Evolutionary conservation across 768 basidiomycete species (phyloP).

Genomic region (Mycena vitilis): DNA sequence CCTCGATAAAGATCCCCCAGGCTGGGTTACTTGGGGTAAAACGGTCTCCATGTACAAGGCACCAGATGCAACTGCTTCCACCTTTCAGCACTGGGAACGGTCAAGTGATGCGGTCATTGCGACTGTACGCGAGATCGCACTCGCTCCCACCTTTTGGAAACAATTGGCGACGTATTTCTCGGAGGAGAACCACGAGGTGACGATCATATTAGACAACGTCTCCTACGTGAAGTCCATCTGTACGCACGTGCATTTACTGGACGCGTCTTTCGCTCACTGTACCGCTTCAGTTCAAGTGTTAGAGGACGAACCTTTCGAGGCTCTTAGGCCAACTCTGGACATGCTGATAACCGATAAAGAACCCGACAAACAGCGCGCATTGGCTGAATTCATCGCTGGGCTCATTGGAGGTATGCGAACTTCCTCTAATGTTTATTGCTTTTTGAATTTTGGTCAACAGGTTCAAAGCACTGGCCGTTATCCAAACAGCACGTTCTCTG

Average conservation of each 20-base stretch:
- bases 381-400: constrained; percentile 86
- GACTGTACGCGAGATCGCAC: constrained; percentile 60
- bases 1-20: constrained; percentile 67
- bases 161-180: constrained; percentile 75
- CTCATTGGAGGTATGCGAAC: constrained; percentile 64
- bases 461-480: constrained; percentile 89
- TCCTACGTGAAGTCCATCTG: constrained; percentile 83
- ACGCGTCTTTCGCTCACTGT: constrained; percentile 10
- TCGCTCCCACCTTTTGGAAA: constrained; percentile 71
- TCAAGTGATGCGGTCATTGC: constrained; percentile 62
- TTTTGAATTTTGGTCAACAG: constrained; percentile 49
- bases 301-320: constrained; percentile 77
- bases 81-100: constrained; percentile 71
- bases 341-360: constrained; percentile 75
- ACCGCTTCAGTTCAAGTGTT: constrained; percentile 74
- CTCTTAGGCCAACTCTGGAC: constrained; percentile 70
- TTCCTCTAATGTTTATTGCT: not conserved
- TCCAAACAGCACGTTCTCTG: constrained; percentile 76
- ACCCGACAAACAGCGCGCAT: constrained; percentile 89
- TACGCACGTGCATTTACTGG: constrained; percentile 46
- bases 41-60: constrained; percentile 57
- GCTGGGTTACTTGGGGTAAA: constrained; percentile 76
- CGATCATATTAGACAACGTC: constrained; percentile 74
- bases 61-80: constrained; percentile 61
- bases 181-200: constrained; percentile 80